A percentile compares a stretch with the other conserved stretches of the same genome.
These are phyloP conservation scores for Babesia ovata DNA, from an alignment of 169 alveolate species.

Conservation along the genomic window DNA sequence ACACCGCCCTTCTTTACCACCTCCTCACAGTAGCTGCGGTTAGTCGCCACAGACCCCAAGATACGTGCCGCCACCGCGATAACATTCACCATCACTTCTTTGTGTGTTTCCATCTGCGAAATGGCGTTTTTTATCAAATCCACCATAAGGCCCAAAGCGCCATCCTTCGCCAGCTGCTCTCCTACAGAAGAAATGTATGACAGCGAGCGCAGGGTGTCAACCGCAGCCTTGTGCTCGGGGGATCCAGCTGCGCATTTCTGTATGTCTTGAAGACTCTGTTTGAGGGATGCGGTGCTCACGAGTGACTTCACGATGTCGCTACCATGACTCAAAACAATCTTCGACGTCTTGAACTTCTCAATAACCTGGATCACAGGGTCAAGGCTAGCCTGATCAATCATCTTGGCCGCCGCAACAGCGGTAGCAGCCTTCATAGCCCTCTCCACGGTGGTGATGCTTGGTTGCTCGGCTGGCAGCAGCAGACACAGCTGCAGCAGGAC, in stretches of 20 bases:
- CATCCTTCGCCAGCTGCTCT: conserved; percentile 87
- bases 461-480: conserved; percentile 9
- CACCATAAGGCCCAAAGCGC: conserved; percentile 85
- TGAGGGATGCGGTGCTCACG: conserved; percentile 85
- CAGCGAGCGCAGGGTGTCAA: conserved; percentile 86
- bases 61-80: conserved; percentile 87
- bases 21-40: conserved; percentile 83
- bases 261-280: conserved; percentile 83
- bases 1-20: conserved; percentile 85
- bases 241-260: conserved; percentile 82
- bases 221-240: conserved; percentile 87
- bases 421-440: conserved; percentile 31
- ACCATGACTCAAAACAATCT: conserved; percentile 78
- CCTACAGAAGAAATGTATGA: conserved; percentile 89
- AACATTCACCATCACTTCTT: conserved; percentile 80
- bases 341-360: conserved; percentile 74
- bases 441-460: conserved; percentile 30
- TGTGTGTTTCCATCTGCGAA: conserved; percentile 78
- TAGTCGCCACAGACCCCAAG: conserved; percentile 84
- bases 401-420: conserved; percentile 26
- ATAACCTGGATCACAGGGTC: conserved; percentile 59
- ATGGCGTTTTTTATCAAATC: conserved; percentile 85
- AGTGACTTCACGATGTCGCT: conserved; percentile 86
- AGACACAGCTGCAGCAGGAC: conserved; percentile 57
- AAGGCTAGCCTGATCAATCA: conserved; percentile 34